Evolutionary conservation across 768 basidiomycete genomes (phyloP), one percentile per base, ranked within the genome.

Genomic region (Amanita muscaria): DNA sequence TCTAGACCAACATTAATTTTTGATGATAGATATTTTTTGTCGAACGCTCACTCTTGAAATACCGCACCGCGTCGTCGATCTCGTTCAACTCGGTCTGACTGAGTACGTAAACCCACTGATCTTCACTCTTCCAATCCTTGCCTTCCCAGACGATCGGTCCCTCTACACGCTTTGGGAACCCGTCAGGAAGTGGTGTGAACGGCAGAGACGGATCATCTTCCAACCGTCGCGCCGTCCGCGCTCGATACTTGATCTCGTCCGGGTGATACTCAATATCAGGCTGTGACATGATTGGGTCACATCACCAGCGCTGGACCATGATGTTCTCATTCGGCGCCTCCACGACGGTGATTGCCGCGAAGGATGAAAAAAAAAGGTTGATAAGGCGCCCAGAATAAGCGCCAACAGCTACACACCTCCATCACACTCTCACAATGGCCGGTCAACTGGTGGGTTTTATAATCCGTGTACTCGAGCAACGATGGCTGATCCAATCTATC

Each of bases 81-180:
- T 70, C 68, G 25, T 58, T 53, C 14, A 70, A 51, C 21, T 69
- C 56, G 4, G 46, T 53, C 1, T 47, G 21, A n/a, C 49, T 59
- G 12, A 70, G 56, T 1, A 59, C 54, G 47, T 63, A 66, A 4
- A 66, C 67, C 66, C 67, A 70, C 48, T 68, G 58, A 22, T 59
- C 58, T 42, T 68, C 65, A 31, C 59, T 57, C 19, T 58, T 59
- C 61, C 63, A 70, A 44, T 69, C 67, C 16, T 64, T 64, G 2
- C 68, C 66, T 55, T 70, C 65, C 68, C 68, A 70, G 14, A 68
- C 68, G 8, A 69, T 53, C 1, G 65, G 63, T 1, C 63, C 64
- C 4, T 61, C 53, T 8, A 67, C 43, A 31, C 59, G 61, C 30
- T 44, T 45, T 0, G 68, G 68, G 44, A 66, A 70, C 0, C 68